Conservation (phyloP, 495 filamentous ascomycete genomes). For the Hyphodiscus hymeniophilus region DNA sequence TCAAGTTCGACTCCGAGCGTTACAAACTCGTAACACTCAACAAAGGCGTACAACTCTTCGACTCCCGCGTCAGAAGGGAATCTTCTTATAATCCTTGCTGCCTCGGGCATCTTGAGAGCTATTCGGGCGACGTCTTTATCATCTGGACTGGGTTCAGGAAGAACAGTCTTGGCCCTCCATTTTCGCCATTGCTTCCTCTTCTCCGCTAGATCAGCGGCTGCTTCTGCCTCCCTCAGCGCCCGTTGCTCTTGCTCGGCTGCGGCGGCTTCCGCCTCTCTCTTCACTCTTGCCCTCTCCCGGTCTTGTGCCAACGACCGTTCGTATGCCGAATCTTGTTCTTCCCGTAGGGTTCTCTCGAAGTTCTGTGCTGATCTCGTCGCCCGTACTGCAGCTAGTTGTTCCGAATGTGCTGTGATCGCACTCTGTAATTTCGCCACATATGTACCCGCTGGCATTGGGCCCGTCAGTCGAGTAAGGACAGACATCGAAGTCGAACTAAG, state of each 20-base stretch:
- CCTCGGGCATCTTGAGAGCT: constrained; percentile 64
- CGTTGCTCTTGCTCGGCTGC: constrained; percentile 38
- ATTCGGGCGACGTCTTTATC: constrained; percentile 68
- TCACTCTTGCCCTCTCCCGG: constrained; percentile 67
- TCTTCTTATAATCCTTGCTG: constrained; percentile 58
- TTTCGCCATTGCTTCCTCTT: constrained; percentile 64
- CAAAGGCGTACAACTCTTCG: constrained; percentile 92
- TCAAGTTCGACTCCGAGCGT: constrained; percentile 26
- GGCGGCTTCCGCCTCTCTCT: constrained; percentile 58
- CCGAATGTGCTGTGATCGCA: constrained; percentile 60
- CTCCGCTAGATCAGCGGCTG: constrained; percentile 45
- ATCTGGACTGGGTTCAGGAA: constrained; percentile 56
- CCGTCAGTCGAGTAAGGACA: constrained; percentile 64
- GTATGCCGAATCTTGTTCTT: constrained; percentile 85
- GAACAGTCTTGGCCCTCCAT: constrained; percentile 66
- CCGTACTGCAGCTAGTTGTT: constrained; percentile 59
- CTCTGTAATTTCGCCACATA: constrained; percentile 64
- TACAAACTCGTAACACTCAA: constrained; percentile 71
- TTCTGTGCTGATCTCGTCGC: constrained; percentile 67
- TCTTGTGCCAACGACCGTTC: constrained; percentile 84
- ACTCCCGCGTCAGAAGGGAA: constrained; percentile 58
- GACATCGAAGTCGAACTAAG: constrained; percentile 81
- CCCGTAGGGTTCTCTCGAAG: constrained; percentile 63
- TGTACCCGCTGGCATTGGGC: constrained; percentile 53
- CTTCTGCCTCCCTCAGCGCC: constrained; percentile 53